Base-by-base conservation (phyloP, 352 stramenopile genomes). In the Phytophthora multivora region DNA sequence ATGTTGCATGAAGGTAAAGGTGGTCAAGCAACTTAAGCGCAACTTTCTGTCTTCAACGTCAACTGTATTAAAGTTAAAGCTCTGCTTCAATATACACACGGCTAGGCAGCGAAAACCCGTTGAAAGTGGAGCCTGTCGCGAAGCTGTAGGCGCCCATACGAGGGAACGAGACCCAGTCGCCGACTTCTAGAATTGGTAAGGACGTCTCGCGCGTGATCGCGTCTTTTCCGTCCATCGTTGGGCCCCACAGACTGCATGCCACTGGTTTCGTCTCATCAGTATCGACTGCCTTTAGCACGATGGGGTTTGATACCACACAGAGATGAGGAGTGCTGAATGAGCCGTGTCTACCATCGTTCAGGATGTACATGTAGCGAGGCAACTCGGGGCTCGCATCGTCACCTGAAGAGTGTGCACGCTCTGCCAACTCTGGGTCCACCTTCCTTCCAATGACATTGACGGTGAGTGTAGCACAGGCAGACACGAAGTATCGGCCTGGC, bases 401-500 rank as follows among this genome's bases (percentile, higher is more conserved):
- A 23, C 77, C 64, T 11, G 63, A 42, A 19, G 30, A 35, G 2
- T 48, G 16, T 12, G 53, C 59, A 33, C 52, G 45, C 12, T 45
- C 21, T 13, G 54, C 68, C 18, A 83, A 61, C 28, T 60, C 63
- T 13, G 60, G 66, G 41, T 85, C 75, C 6, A 65, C 21, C 50
- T 79, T 83, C 38, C 84, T 68, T 46, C 74, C 80, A 13, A 95
- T 73, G 5, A 97, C 72, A 50, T 88, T 90, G n/a, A 86, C 70
- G 28, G 82, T 79, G 3, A 97, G 66, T 21, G 85, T 92, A 16
- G 86, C 78, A 12, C 90, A 80, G 0, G 70, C 61, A 1, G 76
- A 82, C 15, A 85, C 91, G 31, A 97, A 92, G 71, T 95, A 98
- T 7, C 91, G 77, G 4, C 91, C 91, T 7, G 91, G 91, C 62